A percentile compares a stretch with the other conserved stretches of the same genome.
These are phyloP conservation scores for Rhizopus delemar DNA, from an alignment of 371 early-diverging fungal species.

Conservation along the genomic window DNA sequence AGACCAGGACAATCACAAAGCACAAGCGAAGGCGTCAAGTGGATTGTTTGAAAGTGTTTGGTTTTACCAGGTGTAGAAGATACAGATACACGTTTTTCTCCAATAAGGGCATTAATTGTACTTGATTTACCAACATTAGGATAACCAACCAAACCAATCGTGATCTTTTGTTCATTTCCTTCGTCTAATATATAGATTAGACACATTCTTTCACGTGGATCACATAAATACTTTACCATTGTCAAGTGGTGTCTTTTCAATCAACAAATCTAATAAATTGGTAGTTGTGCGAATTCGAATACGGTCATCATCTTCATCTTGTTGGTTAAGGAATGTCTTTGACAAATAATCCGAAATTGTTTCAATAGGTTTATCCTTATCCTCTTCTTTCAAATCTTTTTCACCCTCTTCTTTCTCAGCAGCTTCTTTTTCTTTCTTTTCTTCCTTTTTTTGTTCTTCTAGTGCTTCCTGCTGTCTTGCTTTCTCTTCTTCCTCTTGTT, in stretches of 20 bases:
- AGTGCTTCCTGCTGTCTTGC: slow-evolving; percentile 36
- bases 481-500: slow-evolving; percentile 52
- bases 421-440: slow-evolving; percentile 19
- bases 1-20: slow-evolving; percentile 99
- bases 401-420: slow-evolving; percentile 22
- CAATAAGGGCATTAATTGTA: slow-evolving; percentile 97
- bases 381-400: slow-evolving; percentile 22
- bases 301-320: slow-evolving; percentile 39
- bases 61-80: slow-evolving; percentile 99
- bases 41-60: slow-evolving; percentile 97
- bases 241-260: slow-evolving; percentile 38
- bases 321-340: slow-evolving; percentile 11
- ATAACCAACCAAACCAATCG: slow-evolving; percentile 98
- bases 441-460: slow-evolving; percentile 32
- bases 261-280: slow-evolving; percentile 47
- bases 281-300: slow-evolving; percentile 51
- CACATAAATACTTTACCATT: slow-evolving; percentile 15
- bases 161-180: slow-evolving; percentile 52
- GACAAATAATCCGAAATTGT: slow-evolving; percentile 24
- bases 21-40: slow-evolving; percentile 77
- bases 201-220: neutral
- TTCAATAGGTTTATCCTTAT: slow-evolving; percentile 42
- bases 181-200: slow-evolving; percentile 18
- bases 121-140: slow-evolving; percentile 99
- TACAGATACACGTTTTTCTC: slow-evolving; percentile 94